Evolutionary conservation across 805 yeast genomes (phyloP).

Genomic region (Pichia deserticola): DNA sequence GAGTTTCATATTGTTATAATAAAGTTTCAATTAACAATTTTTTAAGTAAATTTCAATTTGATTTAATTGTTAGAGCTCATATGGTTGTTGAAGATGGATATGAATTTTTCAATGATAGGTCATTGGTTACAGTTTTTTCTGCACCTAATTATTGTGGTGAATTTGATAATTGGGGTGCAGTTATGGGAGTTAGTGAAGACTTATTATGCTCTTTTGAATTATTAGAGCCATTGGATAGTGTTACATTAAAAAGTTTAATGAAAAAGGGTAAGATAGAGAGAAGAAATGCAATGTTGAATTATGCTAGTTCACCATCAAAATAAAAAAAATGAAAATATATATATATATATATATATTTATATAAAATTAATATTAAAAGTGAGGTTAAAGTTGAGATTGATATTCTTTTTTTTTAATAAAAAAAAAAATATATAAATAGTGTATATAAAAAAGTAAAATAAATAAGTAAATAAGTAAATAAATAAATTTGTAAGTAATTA

Average conservation of each 20-base stretch:
- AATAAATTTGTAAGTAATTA: too few relatives aligned
- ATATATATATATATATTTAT: too few relatives aligned
- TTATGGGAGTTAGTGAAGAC: conserved; percentile 93
- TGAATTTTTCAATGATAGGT: conserved; percentile 66
- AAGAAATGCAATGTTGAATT: conserved; percentile 41
- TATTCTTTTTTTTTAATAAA: too few relatives aligned
- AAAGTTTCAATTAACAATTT: conserved; percentile 76
- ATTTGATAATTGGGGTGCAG: conserved; percentile 95
- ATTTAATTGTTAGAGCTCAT: conserved; percentile 77
- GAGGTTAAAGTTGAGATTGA: too few relatives aligned
- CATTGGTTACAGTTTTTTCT: conserved; percentile 63
- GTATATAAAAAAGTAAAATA: background rate
- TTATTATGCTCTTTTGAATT: conserved; percentile 88
- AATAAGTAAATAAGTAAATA: too few relatives aligned
- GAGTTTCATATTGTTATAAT: conserved; percentile 74
- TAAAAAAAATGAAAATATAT: conserved; percentile 5
- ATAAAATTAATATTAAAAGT: too few relatives aligned
- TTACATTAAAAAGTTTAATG: conserved; percentile 92
- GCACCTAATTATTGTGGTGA: conserved; percentile 82
- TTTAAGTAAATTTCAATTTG: conserved; percentile 66
- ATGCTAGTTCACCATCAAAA: conserved; percentile 16
- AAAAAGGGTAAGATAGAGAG: conserved; percentile 87
- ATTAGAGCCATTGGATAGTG: conserved; percentile 87
- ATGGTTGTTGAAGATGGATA: conserved; percentile 84
- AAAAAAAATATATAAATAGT: background rate